These are phyloP conservation scores for Asclepias syriaca DNA, from an alignment of 257 asterid species.

Conservation along the genomic window DNA sequence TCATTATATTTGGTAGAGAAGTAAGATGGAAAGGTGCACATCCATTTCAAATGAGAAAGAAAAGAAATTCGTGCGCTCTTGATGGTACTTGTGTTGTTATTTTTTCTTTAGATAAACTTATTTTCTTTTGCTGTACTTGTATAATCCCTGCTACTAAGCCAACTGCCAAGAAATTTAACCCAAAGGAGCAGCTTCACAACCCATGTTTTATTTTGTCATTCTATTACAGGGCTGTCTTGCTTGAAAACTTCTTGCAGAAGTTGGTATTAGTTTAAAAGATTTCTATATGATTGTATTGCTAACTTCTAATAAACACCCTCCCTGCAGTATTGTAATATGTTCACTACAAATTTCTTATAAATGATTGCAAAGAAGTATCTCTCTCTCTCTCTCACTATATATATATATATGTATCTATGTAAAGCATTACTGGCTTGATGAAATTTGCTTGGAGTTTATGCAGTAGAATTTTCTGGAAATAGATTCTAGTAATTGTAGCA, in stretches of 20 bases:
- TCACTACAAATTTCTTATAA: neutral
- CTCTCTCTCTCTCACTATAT: neutral
- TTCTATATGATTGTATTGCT: neutral
- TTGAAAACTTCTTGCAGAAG: neutral
- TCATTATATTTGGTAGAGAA: neutral
- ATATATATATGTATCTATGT: too few species aligned
- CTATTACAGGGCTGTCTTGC: neutral
- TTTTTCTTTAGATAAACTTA: neutral
- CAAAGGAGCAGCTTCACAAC: neutral
- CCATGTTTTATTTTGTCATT: neutral
- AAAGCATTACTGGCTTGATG: neutral
- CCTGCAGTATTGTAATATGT: neutral
- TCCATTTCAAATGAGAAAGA: neutral
- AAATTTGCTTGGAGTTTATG: neutral
- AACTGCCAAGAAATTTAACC: neutral
- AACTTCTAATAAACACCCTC: neutral
- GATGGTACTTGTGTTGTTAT: neutral
- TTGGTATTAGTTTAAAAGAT: neutral
- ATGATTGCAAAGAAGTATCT: neutral
- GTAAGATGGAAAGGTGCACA: neutral
- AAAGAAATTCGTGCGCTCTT: neutral
- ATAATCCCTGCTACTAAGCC: neutral
- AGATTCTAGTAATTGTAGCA: neutral
- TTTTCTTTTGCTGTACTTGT: neutral
- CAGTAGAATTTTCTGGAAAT: neutral